These are phyloP conservation scores for Ailanthus altissimus DNA, from an alignment of 345 rosid genomes.

Conservation along the genomic window DNA sequence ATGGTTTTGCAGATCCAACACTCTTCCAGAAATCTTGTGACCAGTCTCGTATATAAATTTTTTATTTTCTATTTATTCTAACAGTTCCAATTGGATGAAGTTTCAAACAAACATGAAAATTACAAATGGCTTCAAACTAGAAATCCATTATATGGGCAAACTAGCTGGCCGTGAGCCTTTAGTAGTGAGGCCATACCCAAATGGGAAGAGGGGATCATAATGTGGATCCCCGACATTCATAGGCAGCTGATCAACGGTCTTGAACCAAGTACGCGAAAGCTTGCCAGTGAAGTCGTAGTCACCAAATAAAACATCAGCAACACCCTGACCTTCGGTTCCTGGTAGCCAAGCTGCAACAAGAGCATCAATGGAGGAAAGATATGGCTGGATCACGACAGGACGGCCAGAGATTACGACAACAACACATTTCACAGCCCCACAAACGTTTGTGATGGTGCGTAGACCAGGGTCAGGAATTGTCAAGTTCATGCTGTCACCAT, in stretches of 20 bases:
- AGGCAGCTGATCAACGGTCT: slow-evolving; percentile 64
- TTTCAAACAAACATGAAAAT: neutral
- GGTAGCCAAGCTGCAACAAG: slow-evolving; percentile 63
- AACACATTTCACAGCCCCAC: slow-evolving; percentile 43
- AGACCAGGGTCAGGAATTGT: slow-evolving; percentile 46
- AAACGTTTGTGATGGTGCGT: slow-evolving; percentile 40
- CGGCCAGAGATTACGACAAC: slow-evolving; percentile 48
- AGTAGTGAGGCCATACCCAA: slow-evolving; percentile 58
- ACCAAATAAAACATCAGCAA: slow-evolving; percentile 48
- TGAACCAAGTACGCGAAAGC: slow-evolving; percentile 67
- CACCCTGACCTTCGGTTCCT: slow-evolving; percentile 59
- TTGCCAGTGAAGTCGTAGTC: slow-evolving; percentile 57
- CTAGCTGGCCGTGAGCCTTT: slow-evolving; percentile 1
- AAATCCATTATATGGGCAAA: neutral
- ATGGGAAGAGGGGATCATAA: slow-evolving; percentile 63
- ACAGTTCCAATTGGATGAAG: neutral
- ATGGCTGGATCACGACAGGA: slow-evolving; percentile 48
- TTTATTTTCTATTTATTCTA: neutral
- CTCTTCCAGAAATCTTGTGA: neutral
- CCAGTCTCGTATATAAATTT: neutral
- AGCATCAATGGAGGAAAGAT: slow-evolving; percentile 34
- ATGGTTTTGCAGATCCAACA: neutral
- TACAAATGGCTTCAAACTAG: neutral
- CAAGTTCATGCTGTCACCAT: slow-evolving; percentile 45
- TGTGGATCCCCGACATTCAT: slow-evolving; percentile 67